Evolutionary conservation across 164 flowering plant genomes (phyloP).

Genomic region (Chimonanthus praecox): DNA sequence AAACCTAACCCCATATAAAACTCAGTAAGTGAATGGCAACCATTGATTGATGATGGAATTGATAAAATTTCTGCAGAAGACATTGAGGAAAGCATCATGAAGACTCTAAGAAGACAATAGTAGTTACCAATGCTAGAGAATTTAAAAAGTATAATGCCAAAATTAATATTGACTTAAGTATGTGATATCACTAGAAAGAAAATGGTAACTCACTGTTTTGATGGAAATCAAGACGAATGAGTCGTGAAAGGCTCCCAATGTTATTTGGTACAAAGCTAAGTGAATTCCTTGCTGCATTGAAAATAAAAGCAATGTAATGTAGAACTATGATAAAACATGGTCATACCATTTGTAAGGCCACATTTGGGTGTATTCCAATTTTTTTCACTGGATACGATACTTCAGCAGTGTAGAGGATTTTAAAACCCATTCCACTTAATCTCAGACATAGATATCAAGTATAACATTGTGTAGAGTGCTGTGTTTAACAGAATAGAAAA

Average conservation of each 20-base stretch:
- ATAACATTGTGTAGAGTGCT: too few species aligned
- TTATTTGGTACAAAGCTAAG: constrained; percentile 68
- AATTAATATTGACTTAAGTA: background rate
- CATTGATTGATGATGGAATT: constrained; percentile 76
- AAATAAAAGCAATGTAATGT: constrained; percentile 1
- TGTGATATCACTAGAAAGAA: background rate
- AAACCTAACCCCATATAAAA: constrained; percentile 72
- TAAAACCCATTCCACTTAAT: background rate
- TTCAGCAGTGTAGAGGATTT: background rate
- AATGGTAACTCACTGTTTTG: constrained; percentile 74
- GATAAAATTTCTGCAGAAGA: constrained; percentile 65
- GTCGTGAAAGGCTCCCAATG: constrained; percentile 74
- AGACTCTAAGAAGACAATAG: background rate
- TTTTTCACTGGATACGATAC: background rate
- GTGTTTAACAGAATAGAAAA: too few species aligned
- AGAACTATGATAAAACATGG: background rate
- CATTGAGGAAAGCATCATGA: background rate
- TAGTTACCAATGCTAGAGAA: background rate
- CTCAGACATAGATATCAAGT: too few species aligned
- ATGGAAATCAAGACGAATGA: constrained; percentile 82
- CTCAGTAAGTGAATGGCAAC: constrained; percentile 72
- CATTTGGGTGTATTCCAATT: background rate
- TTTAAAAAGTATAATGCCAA: background rate
- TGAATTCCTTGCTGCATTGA: constrained; percentile 65
- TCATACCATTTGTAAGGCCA: background rate